Percentiles rank a stretch among this genome's conserved stretches.
Evolutionary conservation across 305 asterid species (phyloP).

Genomic region (Salvia sclarea): DNA sequence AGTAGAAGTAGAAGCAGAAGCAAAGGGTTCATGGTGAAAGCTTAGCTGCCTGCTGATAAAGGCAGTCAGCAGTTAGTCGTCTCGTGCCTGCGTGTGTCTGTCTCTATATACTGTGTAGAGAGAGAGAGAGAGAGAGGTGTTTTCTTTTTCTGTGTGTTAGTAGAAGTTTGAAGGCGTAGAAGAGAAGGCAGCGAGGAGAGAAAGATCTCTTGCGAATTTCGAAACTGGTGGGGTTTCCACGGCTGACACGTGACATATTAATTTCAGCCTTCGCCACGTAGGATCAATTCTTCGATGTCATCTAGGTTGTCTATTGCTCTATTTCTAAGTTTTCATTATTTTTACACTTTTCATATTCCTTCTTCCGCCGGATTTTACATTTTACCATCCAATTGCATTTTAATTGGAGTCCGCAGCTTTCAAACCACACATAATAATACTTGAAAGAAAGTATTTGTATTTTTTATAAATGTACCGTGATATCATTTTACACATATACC

Average conservation of each 20-base stretch:
- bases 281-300: conserved; percentile 32
- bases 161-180: conserved; percentile 21
- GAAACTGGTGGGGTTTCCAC: conserved; percentile 34
- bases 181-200: conserved; percentile 37
- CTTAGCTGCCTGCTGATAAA: conserved; percentile 25
- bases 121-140: conserved; percentile 25
- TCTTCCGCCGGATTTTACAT: neutral
- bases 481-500: no score
- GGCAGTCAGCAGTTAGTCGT: conserved; percentile 40
- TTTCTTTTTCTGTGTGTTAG: neutral
- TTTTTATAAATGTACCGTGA: no score
- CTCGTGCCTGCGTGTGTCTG: conserved; percentile 34
- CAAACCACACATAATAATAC: no score
- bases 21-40: conserved; percentile 43
- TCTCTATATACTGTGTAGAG: neutral
- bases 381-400: neutral
- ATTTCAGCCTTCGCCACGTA: neutral
- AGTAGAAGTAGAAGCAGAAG: conserved; percentile 11
- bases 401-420: no score
- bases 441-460: no score
- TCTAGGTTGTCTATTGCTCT: conserved; percentile 24
- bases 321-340: neutral
- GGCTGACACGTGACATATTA: conserved; percentile 29
- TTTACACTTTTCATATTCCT: no score
- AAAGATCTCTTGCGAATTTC: conserved; percentile 45